phyloP scores from a whole-genome alignment of 768 basidiomycete species.

The Kwoniella heveanensis region DNA sequence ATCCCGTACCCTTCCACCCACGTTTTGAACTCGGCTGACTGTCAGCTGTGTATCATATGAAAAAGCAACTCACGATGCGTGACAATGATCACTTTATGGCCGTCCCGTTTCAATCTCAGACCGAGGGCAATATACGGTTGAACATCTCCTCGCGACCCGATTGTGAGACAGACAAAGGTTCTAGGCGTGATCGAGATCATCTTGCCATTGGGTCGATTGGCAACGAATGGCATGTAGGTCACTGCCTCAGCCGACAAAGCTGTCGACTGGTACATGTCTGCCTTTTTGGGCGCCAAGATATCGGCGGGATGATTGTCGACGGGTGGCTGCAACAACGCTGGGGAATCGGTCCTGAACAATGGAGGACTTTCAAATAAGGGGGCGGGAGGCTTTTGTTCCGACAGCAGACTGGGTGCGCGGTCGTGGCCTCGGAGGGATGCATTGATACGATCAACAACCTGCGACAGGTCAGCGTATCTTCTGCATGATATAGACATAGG shows the following conservation, averaged over 20 bases:
- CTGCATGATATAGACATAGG: constrained; percentile 4
- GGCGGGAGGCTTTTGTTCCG: constrained; percentile 14
- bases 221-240: constrained; percentile 49
- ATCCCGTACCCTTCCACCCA: constrained; percentile 69
- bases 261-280: constrained; percentile 19
- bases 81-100: constrained; percentile 61
- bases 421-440: neutral
- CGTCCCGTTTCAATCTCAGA: constrained; percentile 58
- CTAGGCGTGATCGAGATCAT: constrained; percentile 52
- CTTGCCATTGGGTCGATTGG: constrained; percentile 32
- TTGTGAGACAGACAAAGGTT: constrained; percentile 68
- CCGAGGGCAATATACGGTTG: constrained; percentile 62
- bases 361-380: constrained; percentile 10
- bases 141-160: constrained; percentile 65
- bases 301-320: constrained; percentile 35
- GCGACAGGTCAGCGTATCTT: neutral
- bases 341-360: neutral
- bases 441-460: constrained; percentile 27
- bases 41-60: neutral
- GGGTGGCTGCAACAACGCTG: neutral
- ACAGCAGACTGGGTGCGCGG: constrained; percentile 6
- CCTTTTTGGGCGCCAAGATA: constrained; percentile 36
- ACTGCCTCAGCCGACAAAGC: constrained; percentile 47
- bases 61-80: constrained; percentile 58
- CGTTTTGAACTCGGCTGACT: constrained; percentile 57